These are phyloP conservation scores for Kregervanrija fluxuum DNA, from an alignment of 805 yeast species.

Conservation along the genomic window DNA sequence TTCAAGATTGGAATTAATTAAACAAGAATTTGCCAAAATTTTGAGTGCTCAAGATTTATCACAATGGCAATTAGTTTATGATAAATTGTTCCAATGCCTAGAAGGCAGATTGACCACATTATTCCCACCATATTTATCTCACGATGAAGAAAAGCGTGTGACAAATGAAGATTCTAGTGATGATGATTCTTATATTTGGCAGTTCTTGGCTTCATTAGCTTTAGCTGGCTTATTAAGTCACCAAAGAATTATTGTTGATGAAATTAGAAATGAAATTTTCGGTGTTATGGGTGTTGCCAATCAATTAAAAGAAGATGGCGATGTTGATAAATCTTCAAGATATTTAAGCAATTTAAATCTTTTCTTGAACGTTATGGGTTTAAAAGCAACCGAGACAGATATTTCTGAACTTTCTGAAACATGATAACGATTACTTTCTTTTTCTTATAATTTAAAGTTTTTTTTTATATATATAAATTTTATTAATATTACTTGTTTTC, in stretches of 20 bases:
- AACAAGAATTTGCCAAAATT: slow-evolving; percentile 58
- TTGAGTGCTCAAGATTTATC: slow-evolving; percentile 49
- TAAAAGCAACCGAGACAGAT: slow-evolving; percentile 84
- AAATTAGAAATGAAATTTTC: slow-evolving; percentile 86
- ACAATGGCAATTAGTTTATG: slow-evolving; percentile 77
- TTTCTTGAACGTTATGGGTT: slow-evolving; percentile 94
- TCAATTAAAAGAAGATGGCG: slow-evolving; percentile 26
- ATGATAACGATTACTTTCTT: no score
- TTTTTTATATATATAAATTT: background rate
- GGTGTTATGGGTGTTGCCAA: slow-evolving; percentile 79
- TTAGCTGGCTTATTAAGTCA: slow-evolving; percentile 85
- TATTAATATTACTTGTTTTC: background rate
- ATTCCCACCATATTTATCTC: slow-evolving; percentile 63
- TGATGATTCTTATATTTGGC: slow-evolving; percentile 92
- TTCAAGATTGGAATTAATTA: slow-evolving; percentile 85
- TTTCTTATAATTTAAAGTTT: no score
- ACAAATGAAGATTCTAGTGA: slow-evolving; percentile 27
- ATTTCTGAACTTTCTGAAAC: slow-evolving; percentile 55
- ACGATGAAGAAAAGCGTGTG: slow-evolving; percentile 24
- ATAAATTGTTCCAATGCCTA: slow-evolving; percentile 67
- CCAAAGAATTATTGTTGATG: slow-evolving; percentile 90
- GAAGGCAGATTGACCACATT: slow-evolving; percentile 71
- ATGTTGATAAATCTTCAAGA: slow-evolving; percentile 46
- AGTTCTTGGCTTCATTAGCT: slow-evolving; percentile 89
- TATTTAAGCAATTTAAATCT: slow-evolving; percentile 70